Percentiles rank a stretch among this genome's conserved stretches.
These are phyloP conservation scores for Eucalyptus sp. DNA, from an alignment of 345 rosid genomes.

Conservation along the genomic window DNA sequence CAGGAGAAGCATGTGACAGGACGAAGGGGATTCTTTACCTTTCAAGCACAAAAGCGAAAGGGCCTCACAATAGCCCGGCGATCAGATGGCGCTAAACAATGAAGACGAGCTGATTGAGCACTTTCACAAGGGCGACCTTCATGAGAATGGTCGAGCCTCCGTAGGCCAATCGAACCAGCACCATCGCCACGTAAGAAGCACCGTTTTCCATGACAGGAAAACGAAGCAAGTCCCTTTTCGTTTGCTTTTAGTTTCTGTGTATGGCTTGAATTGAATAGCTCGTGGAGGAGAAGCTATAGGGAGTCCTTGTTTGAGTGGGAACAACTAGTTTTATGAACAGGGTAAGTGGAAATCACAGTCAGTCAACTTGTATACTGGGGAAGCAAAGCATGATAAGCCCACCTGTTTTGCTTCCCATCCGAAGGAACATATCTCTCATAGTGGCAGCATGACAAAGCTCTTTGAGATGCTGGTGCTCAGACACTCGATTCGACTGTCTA, in stretches of 20 bases:
- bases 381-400: not conserved
- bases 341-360: not conserved
- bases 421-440: not conserved
- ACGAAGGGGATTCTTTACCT: constrained; percentile 3
- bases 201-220: constrained; percentile 1
- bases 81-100: constrained; percentile 23
- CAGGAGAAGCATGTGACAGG: not conserved
- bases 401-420: not conserved
- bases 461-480: not conserved
- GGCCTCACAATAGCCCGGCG: constrained; percentile 17
- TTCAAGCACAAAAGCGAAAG: constrained; percentile 31
- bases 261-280: not conserved
- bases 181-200: constrained; percentile 15
- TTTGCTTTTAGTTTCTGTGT: not conserved
- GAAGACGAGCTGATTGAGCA: constrained; percentile 25
- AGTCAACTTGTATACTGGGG: not conserved
- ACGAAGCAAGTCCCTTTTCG: not conserved
- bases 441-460: not conserved
- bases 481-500: not conserved
- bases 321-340: not conserved
- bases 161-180: constrained; percentile 15
- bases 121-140: constrained; percentile 21
- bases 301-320: not conserved
- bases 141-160: constrained; percentile 27
- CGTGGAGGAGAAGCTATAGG: not conserved